Conservation (phyloP, 768 basidiomycete genomes). For the Trametes maxima region DNA sequence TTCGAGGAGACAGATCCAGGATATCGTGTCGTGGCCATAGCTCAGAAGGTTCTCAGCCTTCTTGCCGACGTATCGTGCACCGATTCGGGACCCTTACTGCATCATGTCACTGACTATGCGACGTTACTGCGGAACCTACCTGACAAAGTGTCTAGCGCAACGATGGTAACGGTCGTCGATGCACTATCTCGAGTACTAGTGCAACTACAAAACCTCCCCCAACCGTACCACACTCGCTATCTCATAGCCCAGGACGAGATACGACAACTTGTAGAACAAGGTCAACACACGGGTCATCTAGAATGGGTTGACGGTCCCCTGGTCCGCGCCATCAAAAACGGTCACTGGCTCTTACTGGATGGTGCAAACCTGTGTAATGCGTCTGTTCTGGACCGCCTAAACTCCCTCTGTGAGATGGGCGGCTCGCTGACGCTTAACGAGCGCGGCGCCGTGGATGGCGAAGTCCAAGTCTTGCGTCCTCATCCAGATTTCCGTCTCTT, state of each 20-base stretch:
- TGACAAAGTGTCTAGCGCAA: background rate
- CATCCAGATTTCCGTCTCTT: constrained; percentile 91
- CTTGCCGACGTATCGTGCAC: constrained; percentile 18
- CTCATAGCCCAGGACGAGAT: constrained; percentile 29
- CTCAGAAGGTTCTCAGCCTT: constrained; percentile 42
- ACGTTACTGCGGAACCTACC: constrained; percentile 14
- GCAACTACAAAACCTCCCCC: constrained; percentile 26
- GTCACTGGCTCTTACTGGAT: constrained; percentile 90
- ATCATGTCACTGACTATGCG: background rate
- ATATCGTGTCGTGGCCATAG: constrained; percentile 40
- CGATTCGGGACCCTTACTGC: constrained; percentile 8
- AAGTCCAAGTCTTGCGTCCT: constrained; percentile 72
- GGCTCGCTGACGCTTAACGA: constrained; percentile 88
- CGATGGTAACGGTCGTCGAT: background rate
- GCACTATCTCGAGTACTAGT: constrained; percentile 28
- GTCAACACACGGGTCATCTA: constrained; percentile 57
- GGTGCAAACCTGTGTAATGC: constrained; percentile 94
- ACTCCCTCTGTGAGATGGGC: constrained; percentile 89
- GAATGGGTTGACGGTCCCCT: constrained; percentile 97
- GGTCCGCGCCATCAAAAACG: constrained; percentile 79
- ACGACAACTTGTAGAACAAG: constrained; percentile 25
- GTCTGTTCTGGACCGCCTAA: constrained; percentile 94
- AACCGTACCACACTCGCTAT: constrained; percentile 10
- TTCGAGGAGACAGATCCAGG: constrained; percentile 86
- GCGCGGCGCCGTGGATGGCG: constrained; percentile 79